Base-by-base conservation (phyloP, 129 eudicot genomes). In the Flaveria trinervia region DNA sequence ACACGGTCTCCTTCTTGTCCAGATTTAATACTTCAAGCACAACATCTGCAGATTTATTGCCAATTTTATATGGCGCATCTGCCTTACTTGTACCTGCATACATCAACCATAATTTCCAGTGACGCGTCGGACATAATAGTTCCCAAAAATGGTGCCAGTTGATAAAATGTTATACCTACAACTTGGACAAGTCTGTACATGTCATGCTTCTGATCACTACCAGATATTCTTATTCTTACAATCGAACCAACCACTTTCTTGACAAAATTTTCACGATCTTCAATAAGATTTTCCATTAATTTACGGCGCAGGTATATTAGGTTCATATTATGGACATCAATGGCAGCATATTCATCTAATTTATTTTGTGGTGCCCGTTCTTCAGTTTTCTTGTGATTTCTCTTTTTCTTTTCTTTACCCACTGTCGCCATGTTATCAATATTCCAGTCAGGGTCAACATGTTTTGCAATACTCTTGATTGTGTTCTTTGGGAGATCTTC, bases 261-360 rank as follows among this genome's bases (percentile, higher is more conserved):
- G 45, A 70, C 82, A 80, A 88, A 92, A 14, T 79, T 83, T 70
- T 82, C 96, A 43, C 59, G 55, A 45, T 86, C 86, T 7, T 61
- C 90, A 77, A 84, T 59, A 57, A 92, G 92, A 57, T 68, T 86
- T 81, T 90, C 98, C 90, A 90, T 82, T 74, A 86, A 77, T 73
- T 76, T 78, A 64, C 96, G 85, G 68, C 93, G 81, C 83, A 90
- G 76, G 80, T 92, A 92, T 45, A 92, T 80, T 83, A 92, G 83
- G 60, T 85, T 90, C 68, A 92, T 88, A 70, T 90, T 92, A 77
- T 92, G 94, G 70, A 85, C 86, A 85, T 92, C 95, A 79, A 92
- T 92, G 17, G 98, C 98, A 72, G 98, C 98, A 86, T 85, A 92
- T 41, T 86, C 89, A 66, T 88, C 84, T 30, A 90, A 79, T 49